Percentiles rank a stretch among this genome's conserved stretches.
Evolutionary conservation across 2,329 filamentous ascomycete species (phyloP).

Genomic region (Tolypocladium album): DNA sequence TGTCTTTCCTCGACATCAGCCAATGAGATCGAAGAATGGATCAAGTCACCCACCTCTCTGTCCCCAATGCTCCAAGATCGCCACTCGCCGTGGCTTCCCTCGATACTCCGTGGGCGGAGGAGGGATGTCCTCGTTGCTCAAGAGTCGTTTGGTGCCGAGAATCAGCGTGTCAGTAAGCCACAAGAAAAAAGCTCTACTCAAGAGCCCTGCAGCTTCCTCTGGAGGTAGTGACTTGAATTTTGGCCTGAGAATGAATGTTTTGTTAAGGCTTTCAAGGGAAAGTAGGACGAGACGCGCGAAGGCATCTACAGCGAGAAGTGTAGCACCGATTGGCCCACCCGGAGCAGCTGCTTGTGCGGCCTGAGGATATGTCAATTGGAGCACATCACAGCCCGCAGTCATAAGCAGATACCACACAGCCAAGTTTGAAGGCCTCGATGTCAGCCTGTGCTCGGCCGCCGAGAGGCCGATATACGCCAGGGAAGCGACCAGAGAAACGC

Average conservation of each 20-base stretch:
- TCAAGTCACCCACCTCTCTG: background rate
- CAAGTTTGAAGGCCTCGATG: background rate
- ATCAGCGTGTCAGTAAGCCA: background rate
- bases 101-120: background rate
- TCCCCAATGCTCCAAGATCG: background rate
- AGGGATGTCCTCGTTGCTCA: background rate
- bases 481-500: background rate
- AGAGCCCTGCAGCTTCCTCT: background rate
- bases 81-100: background rate
- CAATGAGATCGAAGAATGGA: too few species aligned
- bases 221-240: background rate
- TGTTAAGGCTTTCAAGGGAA: background rate
- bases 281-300: background rate
- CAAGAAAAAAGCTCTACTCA: background rate
- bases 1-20: background rate
- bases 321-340: background rate
- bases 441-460: background rate
- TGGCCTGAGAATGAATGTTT: background rate
- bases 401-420: background rate
- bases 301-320: background rate
- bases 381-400: background rate
- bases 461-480: background rate
- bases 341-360: background rate
- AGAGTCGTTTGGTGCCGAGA: background rate
- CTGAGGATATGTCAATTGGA: background rate